These are phyloP conservation scores for Tylopilus cervinicoccineus DNA, from an alignment of 768 basidiomycete species.

Conservation along the genomic window DNA sequence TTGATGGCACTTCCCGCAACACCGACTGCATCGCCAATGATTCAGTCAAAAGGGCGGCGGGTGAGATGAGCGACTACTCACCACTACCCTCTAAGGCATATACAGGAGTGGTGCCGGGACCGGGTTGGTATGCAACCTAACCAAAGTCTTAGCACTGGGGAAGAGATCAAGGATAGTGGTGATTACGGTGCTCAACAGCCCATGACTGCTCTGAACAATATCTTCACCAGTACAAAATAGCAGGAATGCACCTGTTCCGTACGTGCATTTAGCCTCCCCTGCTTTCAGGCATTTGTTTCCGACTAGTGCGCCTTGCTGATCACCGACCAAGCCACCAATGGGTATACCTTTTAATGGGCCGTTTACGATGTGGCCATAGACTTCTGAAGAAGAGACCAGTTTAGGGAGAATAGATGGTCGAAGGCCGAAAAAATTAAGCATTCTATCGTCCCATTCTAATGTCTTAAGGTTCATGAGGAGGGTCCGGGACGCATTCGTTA, in stretches of 20 bases:
- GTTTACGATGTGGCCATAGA: constrained; percentile 74
- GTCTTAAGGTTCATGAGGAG: constrained; percentile 82
- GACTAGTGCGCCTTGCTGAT: constrained; percentile 94
- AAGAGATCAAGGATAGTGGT: background rate
- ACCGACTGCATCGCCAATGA: constrained; percentile 49
- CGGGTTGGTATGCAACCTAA: constrained; percentile 88
- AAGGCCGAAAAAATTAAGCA: constrained; percentile 86
- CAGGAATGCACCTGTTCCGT: constrained; percentile 95
- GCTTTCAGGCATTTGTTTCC: constrained; percentile 92
- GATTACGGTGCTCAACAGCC: constrained; percentile 81
- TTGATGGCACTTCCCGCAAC: constrained; percentile 96
- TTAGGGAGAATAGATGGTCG: constrained; percentile 74
- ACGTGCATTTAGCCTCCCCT: constrained; percentile 97
- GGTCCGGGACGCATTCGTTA: constrained; percentile 95
- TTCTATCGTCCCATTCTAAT: constrained; percentile 76
- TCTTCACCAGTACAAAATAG: constrained; percentile 91
- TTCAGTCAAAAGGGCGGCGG: background rate
- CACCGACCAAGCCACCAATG: constrained; percentile 93
- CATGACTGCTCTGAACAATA: constrained; percentile 81
- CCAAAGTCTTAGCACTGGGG: constrained; percentile 2
- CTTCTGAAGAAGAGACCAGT: constrained; percentile 88
- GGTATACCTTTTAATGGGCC: constrained; percentile 72
- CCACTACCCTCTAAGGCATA: constrained; percentile 96
- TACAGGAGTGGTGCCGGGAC: constrained; percentile 69
- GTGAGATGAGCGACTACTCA: constrained; percentile 37